Evolutionary conservation across 805 yeast species (phyloP).

Genomic region (Spathaspora passalidarum): DNA sequence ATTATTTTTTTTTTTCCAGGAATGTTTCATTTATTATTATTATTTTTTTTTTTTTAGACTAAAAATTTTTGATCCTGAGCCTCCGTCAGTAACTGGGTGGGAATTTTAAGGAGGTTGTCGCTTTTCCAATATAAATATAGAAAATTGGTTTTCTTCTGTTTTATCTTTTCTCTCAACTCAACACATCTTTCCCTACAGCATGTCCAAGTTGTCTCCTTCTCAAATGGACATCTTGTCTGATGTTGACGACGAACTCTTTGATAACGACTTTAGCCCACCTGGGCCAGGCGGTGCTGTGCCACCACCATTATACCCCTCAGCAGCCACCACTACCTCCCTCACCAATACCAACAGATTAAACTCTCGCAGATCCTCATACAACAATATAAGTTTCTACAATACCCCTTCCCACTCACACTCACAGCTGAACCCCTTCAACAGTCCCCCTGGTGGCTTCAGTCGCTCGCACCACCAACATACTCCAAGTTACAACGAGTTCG

Average conservation of each 20-base stretch:
- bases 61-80: background rate
- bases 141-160: no score
- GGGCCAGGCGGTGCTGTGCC: background rate
- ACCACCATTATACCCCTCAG: background rate
- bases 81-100: background rate
- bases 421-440: background rate
- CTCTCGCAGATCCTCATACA: constrained; percentile 3
- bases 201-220: background rate
- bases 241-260: constrained; percentile 8
- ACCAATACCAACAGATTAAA: background rate
- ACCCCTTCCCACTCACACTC: background rate
- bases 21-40: background rate
- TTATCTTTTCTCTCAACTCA: no score
- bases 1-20: background rate
- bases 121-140: no score
- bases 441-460: background rate
- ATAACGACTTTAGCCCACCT: constrained; percentile 5
- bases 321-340: background rate
- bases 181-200: background rate
- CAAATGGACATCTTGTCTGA: constrained; percentile 3
- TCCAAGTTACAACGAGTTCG: background rate
- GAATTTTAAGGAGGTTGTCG: background rate
- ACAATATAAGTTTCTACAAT: background rate
- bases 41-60: background rate
- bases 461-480: background rate